Percentiles rank a stretch among this genome's conserved stretches.
These are phyloP conservation scores for Blastobotrys elegans DNA, from an alignment of 1,139 yeast genomes.

Conservation along the genomic window DNA sequence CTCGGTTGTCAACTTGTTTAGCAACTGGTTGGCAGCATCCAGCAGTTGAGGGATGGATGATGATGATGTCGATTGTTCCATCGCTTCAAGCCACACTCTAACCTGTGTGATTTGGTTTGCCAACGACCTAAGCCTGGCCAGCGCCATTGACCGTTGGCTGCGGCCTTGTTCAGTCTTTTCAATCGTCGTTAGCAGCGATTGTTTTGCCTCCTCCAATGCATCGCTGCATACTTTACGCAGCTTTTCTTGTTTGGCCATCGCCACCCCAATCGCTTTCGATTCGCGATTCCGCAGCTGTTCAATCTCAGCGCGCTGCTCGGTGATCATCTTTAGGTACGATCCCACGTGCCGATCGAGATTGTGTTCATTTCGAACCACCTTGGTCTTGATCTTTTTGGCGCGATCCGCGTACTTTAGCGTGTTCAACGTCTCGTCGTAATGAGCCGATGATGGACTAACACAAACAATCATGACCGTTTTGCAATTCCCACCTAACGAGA, in stretches of 20 bases:
- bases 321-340: constrained; percentile 77
- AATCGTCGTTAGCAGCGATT: constrained; percentile 20
- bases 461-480: constrained; percentile 95
- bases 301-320: constrained; percentile 75
- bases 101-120: constrained; percentile 23
- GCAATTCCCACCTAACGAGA: constrained; percentile 92
- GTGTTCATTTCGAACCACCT: constrained; percentile 67
- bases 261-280: constrained; percentile 36
- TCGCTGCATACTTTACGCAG: constrained; percentile 17
- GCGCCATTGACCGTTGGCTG: constrained; percentile 17
- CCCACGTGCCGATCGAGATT: constrained; percentile 83
- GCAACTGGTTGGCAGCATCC: constrained; percentile 3
- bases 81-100: constrained; percentile 14
- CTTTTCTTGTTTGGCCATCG: constrained; percentile 21
- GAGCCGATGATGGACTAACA: constrained; percentile 77
- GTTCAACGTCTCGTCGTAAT: constrained; percentile 87
- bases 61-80: constrained; percentile 4
- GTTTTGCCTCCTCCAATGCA: constrained; percentile 24
- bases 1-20: constrained; percentile 16
- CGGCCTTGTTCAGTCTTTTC: constrained; percentile 19
- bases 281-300: constrained; percentile 62
- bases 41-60: background rate
- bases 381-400: constrained; percentile 86
- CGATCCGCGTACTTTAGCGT: constrained; percentile 87
- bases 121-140: constrained; percentile 19